phyloP scores from a whole-genome alignment of 305 asterid genomes.

The Fraxinus xanthoxyloides region DNA sequence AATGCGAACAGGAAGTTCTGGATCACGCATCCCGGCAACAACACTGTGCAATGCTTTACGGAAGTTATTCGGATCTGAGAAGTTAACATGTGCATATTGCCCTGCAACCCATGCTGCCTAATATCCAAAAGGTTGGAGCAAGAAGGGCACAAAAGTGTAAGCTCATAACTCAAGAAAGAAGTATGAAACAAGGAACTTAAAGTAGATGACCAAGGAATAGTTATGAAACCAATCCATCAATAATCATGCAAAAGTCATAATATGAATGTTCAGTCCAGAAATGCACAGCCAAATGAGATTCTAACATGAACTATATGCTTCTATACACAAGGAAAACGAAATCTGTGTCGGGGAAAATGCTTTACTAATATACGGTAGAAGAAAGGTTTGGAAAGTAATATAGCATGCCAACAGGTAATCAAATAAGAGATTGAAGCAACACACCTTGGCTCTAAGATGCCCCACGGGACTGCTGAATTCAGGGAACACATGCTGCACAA shows the following conservation, averaged over 20 bases:
- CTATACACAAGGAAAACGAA: background rate
- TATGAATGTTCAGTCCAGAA: background rate
- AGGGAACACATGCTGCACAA: slow-evolving; percentile 93
- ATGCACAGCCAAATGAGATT: background rate
- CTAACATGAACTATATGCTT: background rate
- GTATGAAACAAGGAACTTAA: background rate
- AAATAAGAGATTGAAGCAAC: slow-evolving; percentile 16
- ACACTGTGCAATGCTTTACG: slow-evolving; percentile 80
- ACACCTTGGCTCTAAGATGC: slow-evolving; percentile 91
- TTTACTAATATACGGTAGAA: slow-evolving; percentile 1
- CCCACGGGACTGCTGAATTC: slow-evolving; percentile 89
- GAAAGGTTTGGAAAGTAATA: background rate
- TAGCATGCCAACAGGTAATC: slow-evolving; percentile 14
- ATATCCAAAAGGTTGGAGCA: slow-evolving; percentile 23
- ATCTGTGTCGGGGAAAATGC: slow-evolving; percentile 7
- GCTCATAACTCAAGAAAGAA: slow-evolving; percentile 15
- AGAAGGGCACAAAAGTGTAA: slow-evolving; percentile 21
- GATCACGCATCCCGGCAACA: slow-evolving; percentile 97
- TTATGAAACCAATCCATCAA: background rate
- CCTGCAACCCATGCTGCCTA: slow-evolving; percentile 99
- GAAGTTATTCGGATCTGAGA: slow-evolving; percentile 82
- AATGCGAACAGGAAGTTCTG: slow-evolving; percentile 94
- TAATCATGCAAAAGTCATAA: background rate
- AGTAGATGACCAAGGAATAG: background rate
- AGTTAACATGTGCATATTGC: slow-evolving; percentile 82